Evolutionary conservation across 225 moss, liverwort and hornwort genomes (phyloP).

Genomic region (Pseudoscleropodium purum): DNA sequence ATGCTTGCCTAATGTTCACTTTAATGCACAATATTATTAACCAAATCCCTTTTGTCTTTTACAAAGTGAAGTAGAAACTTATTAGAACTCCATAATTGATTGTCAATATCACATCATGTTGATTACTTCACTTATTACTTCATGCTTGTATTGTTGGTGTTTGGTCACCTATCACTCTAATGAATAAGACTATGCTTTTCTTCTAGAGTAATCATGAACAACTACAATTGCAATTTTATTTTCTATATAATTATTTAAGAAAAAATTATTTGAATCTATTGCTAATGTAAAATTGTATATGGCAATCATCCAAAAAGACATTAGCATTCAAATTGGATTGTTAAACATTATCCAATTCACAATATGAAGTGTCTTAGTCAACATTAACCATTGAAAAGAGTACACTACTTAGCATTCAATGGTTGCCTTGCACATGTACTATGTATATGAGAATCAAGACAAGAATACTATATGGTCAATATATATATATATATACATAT

Average conservation of each 20-base stretch:
- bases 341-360: fast-evolving
- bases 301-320: fast-evolving
- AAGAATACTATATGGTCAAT: fast-evolving
- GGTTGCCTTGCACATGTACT: too few species aligned
- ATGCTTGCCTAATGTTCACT: neutral
- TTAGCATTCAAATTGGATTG: too few species aligned
- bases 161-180: fast-evolving
- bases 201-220: fast-evolving
- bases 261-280: neutral
- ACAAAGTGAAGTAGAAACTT: neutral
- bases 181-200: neutral
- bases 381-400: neutral
- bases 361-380: neutral
- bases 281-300: fast-evolving
- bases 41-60: neutral
- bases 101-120: fast-evolving
- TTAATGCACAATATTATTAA: neutral
- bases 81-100: neutral
- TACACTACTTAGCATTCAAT: too few species aligned
- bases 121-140: neutral
- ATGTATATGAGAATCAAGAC: neutral
- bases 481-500: neutral
- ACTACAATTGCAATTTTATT: neutral
- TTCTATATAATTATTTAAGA: fast-evolving
- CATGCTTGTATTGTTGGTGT: too few species aligned